Base-by-base conservation (phyloP, 352 stramenopile species). In the Globisporangium spinosum region DNA sequence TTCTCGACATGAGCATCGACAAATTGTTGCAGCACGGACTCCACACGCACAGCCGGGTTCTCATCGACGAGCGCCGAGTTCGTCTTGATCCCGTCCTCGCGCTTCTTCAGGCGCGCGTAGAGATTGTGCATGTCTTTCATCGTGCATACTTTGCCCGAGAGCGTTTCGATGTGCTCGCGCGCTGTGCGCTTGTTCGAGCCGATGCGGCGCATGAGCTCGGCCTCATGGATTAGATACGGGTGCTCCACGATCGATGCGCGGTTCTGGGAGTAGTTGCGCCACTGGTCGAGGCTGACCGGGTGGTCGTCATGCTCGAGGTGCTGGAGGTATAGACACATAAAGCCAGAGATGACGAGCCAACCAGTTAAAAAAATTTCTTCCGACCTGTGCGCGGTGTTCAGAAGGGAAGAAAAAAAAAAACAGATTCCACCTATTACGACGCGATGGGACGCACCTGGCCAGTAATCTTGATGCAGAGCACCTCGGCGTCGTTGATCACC, bases 81-180 rank as follows among this genome's bases (percentile, higher is more conserved):
- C 47, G 69, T 81, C 70, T 85, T 83, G 66, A 83, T 82, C 13
- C 70, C 60, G 34, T 86, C 75, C 32, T 91, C 83, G 15, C 80
- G 80, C 58, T 83, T 83, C 70, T 85, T 84, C 13, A 91, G 70
- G 2, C 80, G 78, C 40, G 83, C 77, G 56, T 82, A 90, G 54
- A 91, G 56, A 58, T 91, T 91, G 73, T 91, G 83, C 83, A 90
- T 91, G 66, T 90, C 83, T 59, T 91, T 91, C 79, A 90, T 91
- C 25, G 83, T 91, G 58, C 83, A 91, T 15, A 89, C 77, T 65
- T 85, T 85, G 20, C 83, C 83, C 32, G 78, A 85, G 29, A 91
- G 70, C 17, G 71, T 81, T 69, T 90, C 81, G 40, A 91, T 88
- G 63, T 90, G 83, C 35, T 83, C 73, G 32, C 79, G 79, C 8